phyloP scores from a whole-genome alignment of 805 yeast genomes.

The Metahyphopichia silvanorum region DNA sequence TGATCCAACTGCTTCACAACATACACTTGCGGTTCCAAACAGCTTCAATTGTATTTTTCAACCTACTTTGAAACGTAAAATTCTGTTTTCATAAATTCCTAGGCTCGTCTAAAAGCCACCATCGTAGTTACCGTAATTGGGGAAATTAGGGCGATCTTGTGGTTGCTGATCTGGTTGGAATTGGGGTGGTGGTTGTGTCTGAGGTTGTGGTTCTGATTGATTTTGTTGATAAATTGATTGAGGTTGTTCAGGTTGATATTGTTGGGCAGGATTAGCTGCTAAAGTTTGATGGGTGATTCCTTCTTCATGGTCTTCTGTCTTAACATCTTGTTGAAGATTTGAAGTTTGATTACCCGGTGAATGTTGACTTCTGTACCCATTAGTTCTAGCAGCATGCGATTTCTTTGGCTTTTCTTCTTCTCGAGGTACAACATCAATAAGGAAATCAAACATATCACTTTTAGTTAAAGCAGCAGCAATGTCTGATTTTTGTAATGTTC shows the following conservation, averaged over 20 bases:
- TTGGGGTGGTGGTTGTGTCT: neutral
- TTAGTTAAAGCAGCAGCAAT: slow-evolving; percentile 93
- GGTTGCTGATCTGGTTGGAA: neutral
- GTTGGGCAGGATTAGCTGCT: no score
- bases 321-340: no score
- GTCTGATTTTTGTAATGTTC: slow-evolving; percentile 92
- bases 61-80: no score
- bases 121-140: no score
- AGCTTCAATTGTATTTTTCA: no score
- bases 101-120: no score
- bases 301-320: neutral
- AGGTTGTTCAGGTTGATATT: slow-evolving; percentile 4
- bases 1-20: no score
- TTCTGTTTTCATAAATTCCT: no score
- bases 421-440: slow-evolving; percentile 94
- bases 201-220: slow-evolving; percentile 3
- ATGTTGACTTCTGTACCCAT: slow-evolving; percentile 11
- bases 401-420: slow-evolving; percentile 67
- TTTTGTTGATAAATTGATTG: slow-evolving; percentile 1
- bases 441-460: slow-evolving; percentile 95
- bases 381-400: slow-evolving; percentile 20
- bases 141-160: no score
- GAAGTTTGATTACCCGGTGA: slow-evolving; percentile 1
- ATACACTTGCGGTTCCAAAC: no score
- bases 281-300: slow-evolving; percentile 1